Conservation (phyloP, 2,329 filamentous ascomycete genomes). For the Colletotrichum sp. region DNA sequence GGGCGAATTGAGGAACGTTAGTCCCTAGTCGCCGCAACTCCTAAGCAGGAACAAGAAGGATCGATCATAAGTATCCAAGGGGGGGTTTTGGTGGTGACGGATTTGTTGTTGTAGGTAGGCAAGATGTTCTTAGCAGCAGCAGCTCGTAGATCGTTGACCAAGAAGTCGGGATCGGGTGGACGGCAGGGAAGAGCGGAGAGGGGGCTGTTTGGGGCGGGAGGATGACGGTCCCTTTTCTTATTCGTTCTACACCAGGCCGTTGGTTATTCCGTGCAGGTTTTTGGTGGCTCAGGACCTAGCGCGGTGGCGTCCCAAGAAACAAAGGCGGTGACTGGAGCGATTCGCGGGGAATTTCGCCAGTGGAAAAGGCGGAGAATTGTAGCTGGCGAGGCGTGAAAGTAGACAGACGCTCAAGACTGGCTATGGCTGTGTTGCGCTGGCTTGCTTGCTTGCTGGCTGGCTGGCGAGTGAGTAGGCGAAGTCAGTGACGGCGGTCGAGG, state of each 20-base stretch:
- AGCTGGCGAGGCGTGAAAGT: constrained; percentile 10
- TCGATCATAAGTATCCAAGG: constrained; percentile 8
- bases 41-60: background rate
- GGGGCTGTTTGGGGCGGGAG: constrained; percentile 8
- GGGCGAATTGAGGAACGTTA: constrained; percentile 16
- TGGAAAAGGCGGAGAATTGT: constrained; percentile 4
- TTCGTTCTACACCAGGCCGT: constrained; percentile 20
- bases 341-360: constrained; percentile 21
- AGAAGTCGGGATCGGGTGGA: constrained; percentile 12
- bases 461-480: background rate
- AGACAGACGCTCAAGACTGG: constrained; percentile 6
- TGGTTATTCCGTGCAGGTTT: constrained; percentile 20
- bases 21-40: constrained; percentile 12
- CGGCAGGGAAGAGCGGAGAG: background rate
- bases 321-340: constrained; percentile 26
- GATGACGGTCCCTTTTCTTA: constrained; percentile 21
- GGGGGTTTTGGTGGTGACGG: background rate
- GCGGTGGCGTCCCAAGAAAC: constrained; percentile 24
- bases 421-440: background rate
- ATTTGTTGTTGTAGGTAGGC: background rate
- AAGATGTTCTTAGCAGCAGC: background rate
- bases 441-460: background rate
- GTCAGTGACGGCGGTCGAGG: constrained; percentile 14
- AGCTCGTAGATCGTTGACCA: constrained; percentile 11
- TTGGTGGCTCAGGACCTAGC: constrained; percentile 22